Percentiles rank a stretch among this genome's conserved stretches.
These are phyloP conservation scores for Porogramme epimiltina DNA, from an alignment of 1,284 basidiomycete species.

Conservation along the genomic window DNA sequence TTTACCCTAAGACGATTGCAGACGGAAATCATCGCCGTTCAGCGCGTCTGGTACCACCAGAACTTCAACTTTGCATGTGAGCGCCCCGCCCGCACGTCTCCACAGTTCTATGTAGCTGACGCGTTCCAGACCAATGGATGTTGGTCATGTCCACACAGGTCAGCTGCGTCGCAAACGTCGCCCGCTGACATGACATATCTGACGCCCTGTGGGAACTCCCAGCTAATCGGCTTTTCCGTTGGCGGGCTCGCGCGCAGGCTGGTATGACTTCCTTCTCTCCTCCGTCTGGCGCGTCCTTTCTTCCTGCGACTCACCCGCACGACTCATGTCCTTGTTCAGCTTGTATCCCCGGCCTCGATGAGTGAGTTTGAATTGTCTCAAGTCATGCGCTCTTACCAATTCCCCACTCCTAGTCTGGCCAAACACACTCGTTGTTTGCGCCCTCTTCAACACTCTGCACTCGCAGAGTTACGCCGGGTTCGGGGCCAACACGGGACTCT, in stretches of 20 bases:
- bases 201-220: conserved; percentile 26
- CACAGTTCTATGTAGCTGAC: neutral
- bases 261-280: conserved; percentile 16
- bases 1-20: conserved; percentile 20
- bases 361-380: conserved; percentile 38
- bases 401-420: conserved; percentile 68
- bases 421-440: conserved; percentile 77
- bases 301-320: conserved; percentile 1
- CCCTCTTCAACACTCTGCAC: conserved; percentile 81
- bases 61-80: conserved; percentile 62
- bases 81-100: conserved; percentile 16
- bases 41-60: conserved; percentile 70
- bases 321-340: conserved; percentile 23
- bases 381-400: neutral
- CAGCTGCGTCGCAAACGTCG: neutral
- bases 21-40: conserved; percentile 78
- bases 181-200: neutral
- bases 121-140: conserved; percentile 66
- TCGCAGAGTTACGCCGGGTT: conserved; percentile 60
- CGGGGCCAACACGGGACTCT: conserved; percentile 66
- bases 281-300: conserved; percentile 1
- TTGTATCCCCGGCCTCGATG: conserved; percentile 90
- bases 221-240: conserved; percentile 86
- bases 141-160: conserved; percentile 75
- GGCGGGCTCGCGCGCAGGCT: conserved; percentile 71